Conservation (phyloP, 495 filamentous ascomycete genomes). For the Penicillium samsonianum region DNA sequence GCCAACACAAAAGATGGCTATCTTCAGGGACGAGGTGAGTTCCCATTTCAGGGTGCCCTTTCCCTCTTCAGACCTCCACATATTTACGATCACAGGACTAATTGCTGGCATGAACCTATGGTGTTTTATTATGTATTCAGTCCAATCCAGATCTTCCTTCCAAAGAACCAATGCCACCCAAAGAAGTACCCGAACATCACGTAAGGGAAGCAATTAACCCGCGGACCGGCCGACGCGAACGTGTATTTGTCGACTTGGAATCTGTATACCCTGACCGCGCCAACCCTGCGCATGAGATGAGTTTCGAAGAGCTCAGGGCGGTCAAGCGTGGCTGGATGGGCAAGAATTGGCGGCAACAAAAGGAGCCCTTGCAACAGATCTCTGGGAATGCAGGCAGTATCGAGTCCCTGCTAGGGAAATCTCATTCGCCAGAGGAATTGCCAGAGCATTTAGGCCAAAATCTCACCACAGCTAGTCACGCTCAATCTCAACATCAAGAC, state of each 20-base stretch:
- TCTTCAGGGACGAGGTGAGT: conserved; percentile 97
- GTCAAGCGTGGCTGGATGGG: conserved; percentile 75
- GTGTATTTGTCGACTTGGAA: conserved; percentile 82
- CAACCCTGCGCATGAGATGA: conserved; percentile 68
- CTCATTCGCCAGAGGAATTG: conserved; percentile 22
- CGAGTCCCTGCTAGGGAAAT: conserved; percentile 19
- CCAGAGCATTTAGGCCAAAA: conserved; percentile 34
- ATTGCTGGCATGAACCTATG: conserved; percentile 67
- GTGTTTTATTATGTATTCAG: conserved; percentile 60
- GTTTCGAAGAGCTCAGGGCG: conserved; percentile 90
- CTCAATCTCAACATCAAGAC: conserved; percentile 33
- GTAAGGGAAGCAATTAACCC: conserved; percentile 76
- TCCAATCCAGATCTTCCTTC: conserved; percentile 50
- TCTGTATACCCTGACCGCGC: conserved; percentile 76
- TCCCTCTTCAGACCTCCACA: conserved; percentile 49
- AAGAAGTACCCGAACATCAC: conserved; percentile 48
- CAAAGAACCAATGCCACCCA: conserved; percentile 39
- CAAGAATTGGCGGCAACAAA: conserved; percentile 60
- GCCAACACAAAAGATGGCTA: conserved; percentile 76
- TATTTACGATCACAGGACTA: conserved; percentile 99
- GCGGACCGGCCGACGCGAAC: conserved; percentile 74
- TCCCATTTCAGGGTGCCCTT: conserved; percentile 24
- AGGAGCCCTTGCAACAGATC: conserved; percentile 41
- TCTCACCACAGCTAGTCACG: conserved; percentile 27
- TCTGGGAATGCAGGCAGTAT: conserved; percentile 36